phyloP scores from a whole-genome alignment of 202 grass and related monocot genomes.

The Zoysia matrella region DNA sequence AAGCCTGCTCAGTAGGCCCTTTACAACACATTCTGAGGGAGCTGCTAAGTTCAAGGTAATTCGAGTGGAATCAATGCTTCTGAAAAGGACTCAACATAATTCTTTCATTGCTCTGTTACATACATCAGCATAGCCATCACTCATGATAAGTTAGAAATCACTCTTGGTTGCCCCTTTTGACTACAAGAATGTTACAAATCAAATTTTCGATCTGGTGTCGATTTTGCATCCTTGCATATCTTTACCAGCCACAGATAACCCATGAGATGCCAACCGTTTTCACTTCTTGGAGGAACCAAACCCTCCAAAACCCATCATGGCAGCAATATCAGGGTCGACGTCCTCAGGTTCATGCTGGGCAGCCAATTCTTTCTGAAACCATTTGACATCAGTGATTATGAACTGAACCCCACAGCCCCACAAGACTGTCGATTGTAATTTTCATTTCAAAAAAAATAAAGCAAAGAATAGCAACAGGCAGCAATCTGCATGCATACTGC shows the following conservation, averaged over 20 bases:
- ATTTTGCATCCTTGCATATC: neutral
- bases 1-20: neutral
- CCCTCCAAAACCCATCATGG: constrained; percentile 87
- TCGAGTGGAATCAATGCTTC: neutral
- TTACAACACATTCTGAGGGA: neutral
- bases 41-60: neutral
- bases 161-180: neutral
- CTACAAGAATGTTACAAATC: neutral
- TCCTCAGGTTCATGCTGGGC: constrained; percentile 69
- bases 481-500: neutral
- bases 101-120: neutral
- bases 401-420: neutral
- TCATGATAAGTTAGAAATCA: neutral
- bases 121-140: neutral
- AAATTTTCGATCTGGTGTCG: neutral
- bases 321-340: constrained; percentile 72
- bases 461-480: neutral
- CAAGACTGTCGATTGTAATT: too few relatives aligned
- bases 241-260: neutral
- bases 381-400: constrained; percentile 31
- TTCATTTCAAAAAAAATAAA: too few relatives aligned
- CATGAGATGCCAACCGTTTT: constrained; percentile 8
- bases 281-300: constrained; percentile 70
- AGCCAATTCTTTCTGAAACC: constrained; percentile 75
- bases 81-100: too few relatives aligned